Evolutionary conservation across 495 filamentous ascomycete genomes (phyloP), one percentile per base, ranked within the genome.

Genomic region (Tuber melanosporum): DNA sequence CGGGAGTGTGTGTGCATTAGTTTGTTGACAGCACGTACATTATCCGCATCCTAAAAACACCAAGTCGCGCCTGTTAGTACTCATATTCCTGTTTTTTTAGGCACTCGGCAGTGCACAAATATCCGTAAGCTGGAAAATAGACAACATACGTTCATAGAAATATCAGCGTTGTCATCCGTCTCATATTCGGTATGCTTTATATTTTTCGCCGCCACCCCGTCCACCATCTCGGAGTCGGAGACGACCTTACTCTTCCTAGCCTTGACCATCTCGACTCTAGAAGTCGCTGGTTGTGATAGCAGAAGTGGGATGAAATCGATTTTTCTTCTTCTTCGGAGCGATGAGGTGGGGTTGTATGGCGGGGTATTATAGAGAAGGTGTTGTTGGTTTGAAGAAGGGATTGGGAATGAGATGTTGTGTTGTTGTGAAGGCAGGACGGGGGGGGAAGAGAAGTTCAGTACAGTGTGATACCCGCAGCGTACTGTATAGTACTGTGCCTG

Each of bases 211-310:
- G 72, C 49, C 74, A 66, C 82, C 66, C 80, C 78, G 69, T 83
- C 81, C 41, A 78, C 80, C 81, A 83, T 83, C 73, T 83, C 82
- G 73, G 81, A 79, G 82, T 83, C 82, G 62, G 79, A 78, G 47
- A 79, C 75, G 76, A 76, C 76, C 82, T 74, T 82, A 72, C 74
- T 76, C 77, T 80, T 78, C 73, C 78, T 79, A 20, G 43, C 79
- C 78, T 80, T 80, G 26, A 73, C 78, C 78, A 80, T 80, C 57
- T 80, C 75, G 39, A 47, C 52, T 52, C n/a, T 45, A 57, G 42
- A 52, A 72, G 39, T 80, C 41, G 41, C 52, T 46, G 19, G 76
- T 62, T 43, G 22, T n/a, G 70, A 44, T 71, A 26, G 43, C 0
- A 32, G 14, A 44, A 44, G 22, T 9, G 70, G 26, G 20, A 44